phyloP scores from a whole-genome alignment of 345 rosid species.

The Hypericum androsaemum region DNA sequence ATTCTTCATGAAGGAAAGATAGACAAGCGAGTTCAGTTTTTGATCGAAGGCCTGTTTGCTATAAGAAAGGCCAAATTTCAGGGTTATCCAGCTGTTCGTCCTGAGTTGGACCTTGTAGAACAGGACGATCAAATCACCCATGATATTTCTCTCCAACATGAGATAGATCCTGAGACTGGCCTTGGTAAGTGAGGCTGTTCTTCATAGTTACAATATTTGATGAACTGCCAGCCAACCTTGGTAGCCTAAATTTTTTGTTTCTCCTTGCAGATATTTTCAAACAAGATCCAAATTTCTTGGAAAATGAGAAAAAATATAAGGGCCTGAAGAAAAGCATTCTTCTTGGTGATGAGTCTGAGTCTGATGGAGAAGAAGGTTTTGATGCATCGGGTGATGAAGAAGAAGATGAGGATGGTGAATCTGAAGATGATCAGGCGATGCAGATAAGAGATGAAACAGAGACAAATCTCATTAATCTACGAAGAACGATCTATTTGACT shows the following conservation, averaged over 20 bases:
- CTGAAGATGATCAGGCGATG: conserved; percentile 52
- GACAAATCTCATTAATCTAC: no score
- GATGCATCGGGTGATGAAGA: no score
- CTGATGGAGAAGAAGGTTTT: conserved; percentile 75
- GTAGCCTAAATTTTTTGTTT: neutral
- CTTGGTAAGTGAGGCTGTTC: no score
- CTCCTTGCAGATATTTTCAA: conserved; percentile 54
- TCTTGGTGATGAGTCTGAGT: conserved; percentile 74
- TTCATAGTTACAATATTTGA: no score
- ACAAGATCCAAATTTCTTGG: conserved; percentile 66
- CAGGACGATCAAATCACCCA: neutral
- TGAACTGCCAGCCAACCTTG: no score
- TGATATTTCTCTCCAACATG: neutral
- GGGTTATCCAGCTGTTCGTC: neutral
- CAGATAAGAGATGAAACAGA: no score
- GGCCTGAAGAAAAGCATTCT: conserved; percentile 82
- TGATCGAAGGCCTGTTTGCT: neutral
- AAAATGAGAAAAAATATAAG: conserved; percentile 81
- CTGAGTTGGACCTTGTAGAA: neutral
- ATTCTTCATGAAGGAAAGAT: no score
- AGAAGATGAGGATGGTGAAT: conserved; percentile 37
- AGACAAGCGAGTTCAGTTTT: no score
- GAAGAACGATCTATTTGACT: conserved; percentile 85
- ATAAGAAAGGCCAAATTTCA: neutral
- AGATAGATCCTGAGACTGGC: neutral